Conservation (phyloP, 2,329 filamentous ascomycete genomes). For the Cladosporium sp. region DNA sequence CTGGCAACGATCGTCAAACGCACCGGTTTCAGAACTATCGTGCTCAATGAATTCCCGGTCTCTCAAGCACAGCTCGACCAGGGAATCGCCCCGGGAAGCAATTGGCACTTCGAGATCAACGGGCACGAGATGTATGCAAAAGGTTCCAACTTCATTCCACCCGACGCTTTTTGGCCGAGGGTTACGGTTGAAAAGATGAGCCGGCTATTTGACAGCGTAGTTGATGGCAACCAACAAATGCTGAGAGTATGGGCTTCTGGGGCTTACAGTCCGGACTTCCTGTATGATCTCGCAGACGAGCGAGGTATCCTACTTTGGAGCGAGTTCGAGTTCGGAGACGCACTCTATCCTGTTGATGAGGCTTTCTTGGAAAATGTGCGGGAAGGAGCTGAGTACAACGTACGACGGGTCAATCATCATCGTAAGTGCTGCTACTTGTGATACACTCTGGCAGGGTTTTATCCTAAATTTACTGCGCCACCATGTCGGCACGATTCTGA, state of each 20-base stretch:
- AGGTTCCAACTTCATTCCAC: slow-evolving; percentile 64
- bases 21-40: slow-evolving; percentile 62
- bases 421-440: slow-evolving; percentile 34
- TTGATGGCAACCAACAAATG: slow-evolving; percentile 64
- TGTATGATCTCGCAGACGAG: slow-evolving; percentile 64
- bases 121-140: slow-evolving; percentile 65
- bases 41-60: slow-evolving; percentile 57
- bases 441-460: background rate
- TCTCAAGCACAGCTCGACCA: slow-evolving; percentile 54
- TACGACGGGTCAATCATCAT: slow-evolving; percentile 62
- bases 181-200: slow-evolving; percentile 56
- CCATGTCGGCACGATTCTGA: background rate
- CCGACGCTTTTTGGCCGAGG: slow-evolving; percentile 62
- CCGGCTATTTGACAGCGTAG: slow-evolving; percentile 55
- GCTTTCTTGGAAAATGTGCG: slow-evolving; percentile 58
- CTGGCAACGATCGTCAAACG: slow-evolving; percentile 52
- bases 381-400: slow-evolving; percentile 60
- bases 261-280: slow-evolving; percentile 61
- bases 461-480: too few relatives aligned
- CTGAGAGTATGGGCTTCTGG: slow-evolving; percentile 61
- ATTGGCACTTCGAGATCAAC: slow-evolving; percentile 68
- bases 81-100: slow-evolving; percentile 58
- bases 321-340: slow-evolving; percentile 63
- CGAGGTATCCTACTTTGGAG: slow-evolving; percentile 62
- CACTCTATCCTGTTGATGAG: slow-evolving; percentile 57